Percentiles rank a stretch among this genome's conserved stretches.
These are phyloP conservation scores for Candida taoyuanica DNA, from an alignment of 805 yeast species.

Conservation along the genomic window DNA sequence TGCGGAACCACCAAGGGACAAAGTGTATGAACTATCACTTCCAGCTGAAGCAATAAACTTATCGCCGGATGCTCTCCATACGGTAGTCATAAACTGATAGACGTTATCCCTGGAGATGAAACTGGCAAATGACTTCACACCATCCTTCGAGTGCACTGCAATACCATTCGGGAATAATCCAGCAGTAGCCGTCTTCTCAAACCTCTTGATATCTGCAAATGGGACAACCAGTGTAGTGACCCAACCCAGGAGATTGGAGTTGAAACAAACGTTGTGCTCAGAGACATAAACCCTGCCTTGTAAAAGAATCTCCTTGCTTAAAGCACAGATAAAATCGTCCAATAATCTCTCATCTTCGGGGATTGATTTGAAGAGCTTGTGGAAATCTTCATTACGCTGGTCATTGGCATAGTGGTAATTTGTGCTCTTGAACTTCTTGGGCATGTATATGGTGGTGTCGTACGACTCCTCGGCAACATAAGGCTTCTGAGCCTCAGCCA, in stretches of 20 bases:
- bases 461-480: conserved; percentile 9
- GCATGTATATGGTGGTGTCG: conserved; percentile 44
- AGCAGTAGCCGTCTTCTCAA: conserved; percentile 82
- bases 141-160: conserved; percentile 26
- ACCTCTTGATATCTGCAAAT: conserved; percentile 59
- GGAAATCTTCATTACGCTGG: conserved; percentile 71
- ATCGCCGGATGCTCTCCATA: conserved; percentile 22
- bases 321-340: conserved; percentile 88
- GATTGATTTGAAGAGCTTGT: conserved; percentile 61
- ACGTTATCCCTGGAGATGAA: conserved; percentile 80
- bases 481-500: conserved; percentile 10
- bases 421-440: conserved; percentile 55
- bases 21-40: background rate
- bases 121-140: conserved; percentile 76
- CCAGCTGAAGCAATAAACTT: background rate
- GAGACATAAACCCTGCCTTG: conserved; percentile 87
- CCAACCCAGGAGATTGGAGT: conserved; percentile 87
- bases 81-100: conserved; percentile 48
- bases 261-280: conserved; percentile 75
- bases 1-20: conserved; percentile 11
- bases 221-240: conserved; percentile 74
- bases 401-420: conserved; percentile 59
- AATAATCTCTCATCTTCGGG: conserved; percentile 67
- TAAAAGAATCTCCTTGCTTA: conserved; percentile 76
- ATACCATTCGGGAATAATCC: conserved; percentile 92